Conservation (phyloP, 371 early-diverging fungal genomes). For the Blakeslea trispora region DNA sequence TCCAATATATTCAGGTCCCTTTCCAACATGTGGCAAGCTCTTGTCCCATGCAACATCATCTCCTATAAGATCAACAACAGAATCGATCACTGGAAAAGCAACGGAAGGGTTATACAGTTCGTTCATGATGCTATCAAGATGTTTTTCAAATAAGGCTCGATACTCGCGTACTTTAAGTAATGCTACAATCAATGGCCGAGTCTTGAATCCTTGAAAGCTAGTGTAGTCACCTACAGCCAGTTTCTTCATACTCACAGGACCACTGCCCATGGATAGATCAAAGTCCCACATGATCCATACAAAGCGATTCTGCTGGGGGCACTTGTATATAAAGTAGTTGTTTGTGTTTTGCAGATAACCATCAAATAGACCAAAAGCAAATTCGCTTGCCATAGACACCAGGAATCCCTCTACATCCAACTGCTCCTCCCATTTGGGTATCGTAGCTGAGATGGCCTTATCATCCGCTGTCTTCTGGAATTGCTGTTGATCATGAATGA, state of each 20-base stretch:
- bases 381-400: conserved; percentile 36
- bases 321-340: conserved; percentile 41
- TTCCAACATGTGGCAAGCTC: conserved; percentile 17
- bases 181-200: conserved; percentile 30
- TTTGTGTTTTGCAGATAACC: conserved; percentile 39
- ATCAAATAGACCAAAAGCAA: conserved; percentile 34
- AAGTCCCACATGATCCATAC: conserved; percentile 37
- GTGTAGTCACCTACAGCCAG: conserved; percentile 32
- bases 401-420: conserved; percentile 39
- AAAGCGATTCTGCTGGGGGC: conserved; percentile 20
- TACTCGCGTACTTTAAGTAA: conserved; percentile 23
- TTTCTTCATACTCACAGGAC: conserved; percentile 25
- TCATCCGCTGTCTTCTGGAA: conserved; percentile 14
- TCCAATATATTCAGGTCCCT: conserved; percentile 8
- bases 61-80: conserved; percentile 14
- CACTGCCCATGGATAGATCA: conserved; percentile 36
- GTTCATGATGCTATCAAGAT: conserved; percentile 7
- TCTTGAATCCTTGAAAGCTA: conserved; percentile 18
- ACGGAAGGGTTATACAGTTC: conserved; percentile 15
- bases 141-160: conserved; percentile 15
- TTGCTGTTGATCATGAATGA: conserved; percentile 28
- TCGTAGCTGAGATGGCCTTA: neutral
- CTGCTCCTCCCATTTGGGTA: conserved; percentile 25
- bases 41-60: conserved; percentile 39
- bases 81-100: conserved; percentile 25